Base-by-base conservation (phyloP, 805 yeast genomes). In the Suhomyces vadensis region DNA sequence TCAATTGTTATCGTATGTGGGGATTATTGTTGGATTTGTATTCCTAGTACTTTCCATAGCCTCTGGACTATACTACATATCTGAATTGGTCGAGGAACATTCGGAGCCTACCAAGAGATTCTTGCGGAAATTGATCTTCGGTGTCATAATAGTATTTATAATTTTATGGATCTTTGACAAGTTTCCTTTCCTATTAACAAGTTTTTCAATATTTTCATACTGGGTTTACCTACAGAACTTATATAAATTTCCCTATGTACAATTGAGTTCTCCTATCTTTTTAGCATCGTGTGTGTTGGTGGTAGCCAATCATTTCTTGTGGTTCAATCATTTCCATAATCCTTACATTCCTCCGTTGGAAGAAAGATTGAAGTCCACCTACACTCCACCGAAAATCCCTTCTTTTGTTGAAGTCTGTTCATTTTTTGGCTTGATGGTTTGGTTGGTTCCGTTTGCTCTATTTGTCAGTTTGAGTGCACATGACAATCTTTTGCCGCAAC, bases 31-130 rank as follows among this genome's bases (percentile, higher is more conserved):
- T 7, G 76, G 76, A 6, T 69, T 71, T 42, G 42, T 70, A n/a
- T 68, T 71, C 43, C 60, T 71, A 6, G 71, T 70, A 22, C 53
- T 66, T 21, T 61, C 88, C 16, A 83, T 86, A 47, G 97, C 98
- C 0, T 87, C 96, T 2, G 98, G 96, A 0, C 71, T 94, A 25
- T 94, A 90, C 71, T 91, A 90, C 56, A 73, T 92, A 29, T 87
- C 96, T 6, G 99, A 94, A 61, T 67, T 90, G 24, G 95, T 94
- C 11, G 99, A 94, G 61, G 97, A 91, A 57, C 92, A 94, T 62
- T 78, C 95, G 0, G 94, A 87, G 50, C 81, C 90, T 39, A 87
- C 98, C 8, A 85, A 80, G 55, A 67, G 88, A 46, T 73, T 89
- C 43, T 70, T 94, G 29, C 74, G 72, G 36, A 74, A 82, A 50